Conservation (phyloP, 1,284 basidiomycete species). For the Lentinus polychrous region DNA sequence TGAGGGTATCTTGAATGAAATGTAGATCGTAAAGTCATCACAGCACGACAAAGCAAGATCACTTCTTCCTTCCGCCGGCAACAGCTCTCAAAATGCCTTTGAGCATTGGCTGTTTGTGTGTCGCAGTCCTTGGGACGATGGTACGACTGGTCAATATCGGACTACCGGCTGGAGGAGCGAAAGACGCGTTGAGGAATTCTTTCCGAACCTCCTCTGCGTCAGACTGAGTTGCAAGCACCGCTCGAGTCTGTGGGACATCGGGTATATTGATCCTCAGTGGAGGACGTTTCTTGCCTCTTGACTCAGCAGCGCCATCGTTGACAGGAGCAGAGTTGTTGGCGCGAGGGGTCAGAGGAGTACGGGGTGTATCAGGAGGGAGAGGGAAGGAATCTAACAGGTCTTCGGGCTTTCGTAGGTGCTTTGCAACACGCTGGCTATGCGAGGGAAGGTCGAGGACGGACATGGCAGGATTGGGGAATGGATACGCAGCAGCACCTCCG, state of each 20-base stretch:
- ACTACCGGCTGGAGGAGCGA: conserved; percentile 5
- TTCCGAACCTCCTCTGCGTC: conserved; percentile 10
- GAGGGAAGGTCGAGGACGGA: conserved; percentile 22
- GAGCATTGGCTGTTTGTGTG: not conserved
- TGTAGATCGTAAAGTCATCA: too few species aligned
- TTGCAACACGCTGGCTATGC: conserved; percentile 18
- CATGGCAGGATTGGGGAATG: conserved; percentile 20
- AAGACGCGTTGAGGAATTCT: conserved; percentile 15
- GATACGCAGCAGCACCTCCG: conserved; percentile 17
- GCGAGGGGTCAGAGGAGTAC: conserved; percentile 3
- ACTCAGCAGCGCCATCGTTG: not conserved
- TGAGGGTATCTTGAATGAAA: too few species aligned
- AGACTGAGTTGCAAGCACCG: not conserved
- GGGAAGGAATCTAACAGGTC: conserved; percentile 24
- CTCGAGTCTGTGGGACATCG: too few species aligned
- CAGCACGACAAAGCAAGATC: not conserved
- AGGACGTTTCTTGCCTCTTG: conserved; percentile 16
- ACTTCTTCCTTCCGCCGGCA: conserved; percentile 1
- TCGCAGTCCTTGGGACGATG: not conserved
- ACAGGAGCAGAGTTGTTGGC: conserved; percentile 4
- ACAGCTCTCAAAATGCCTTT: conserved; percentile 6
- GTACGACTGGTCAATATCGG: not conserved
- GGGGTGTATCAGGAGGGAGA: conserved; percentile 12
- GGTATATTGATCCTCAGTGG: conserved; percentile 8
- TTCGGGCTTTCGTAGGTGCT: conserved; percentile 24